A percentile compares a stretch with the other conserved stretches of the same genome.
phyloP scores from a whole-genome alignment of 768 basidiomycete genomes.

The Panaeolus cyanescens region DNA sequence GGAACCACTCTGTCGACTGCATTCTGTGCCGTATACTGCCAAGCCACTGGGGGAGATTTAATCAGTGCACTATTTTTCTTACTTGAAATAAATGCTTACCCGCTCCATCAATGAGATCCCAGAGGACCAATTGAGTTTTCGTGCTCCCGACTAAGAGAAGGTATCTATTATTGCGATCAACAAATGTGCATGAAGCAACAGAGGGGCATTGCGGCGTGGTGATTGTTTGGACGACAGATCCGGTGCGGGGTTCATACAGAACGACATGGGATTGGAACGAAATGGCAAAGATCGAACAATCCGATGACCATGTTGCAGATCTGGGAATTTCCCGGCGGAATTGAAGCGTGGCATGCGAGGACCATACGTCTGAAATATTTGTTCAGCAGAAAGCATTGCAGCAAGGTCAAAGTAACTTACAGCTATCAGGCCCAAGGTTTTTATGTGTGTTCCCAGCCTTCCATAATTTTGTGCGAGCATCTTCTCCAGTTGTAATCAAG shows the following conservation, averaged over 20 bases:
- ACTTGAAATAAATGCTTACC: slow-evolving; percentile 45
- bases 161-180: slow-evolving; percentile 73
- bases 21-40: slow-evolving; percentile 46
- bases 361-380: slow-evolving; percentile 66
- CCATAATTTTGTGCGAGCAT: slow-evolving; percentile 84
- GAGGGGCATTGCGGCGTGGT: slow-evolving; percentile 53
- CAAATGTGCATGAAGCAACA: slow-evolving; percentile 55
- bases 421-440: slow-evolving; percentile 17
- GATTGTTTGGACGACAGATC: slow-evolving; percentile 59
- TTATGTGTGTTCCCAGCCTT: slow-evolving; percentile 48
- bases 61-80: background rate
- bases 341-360: slow-evolving; percentile 68
- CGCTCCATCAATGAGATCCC: slow-evolving; percentile 68
- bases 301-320: slow-evolving; percentile 76
- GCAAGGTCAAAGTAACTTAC: slow-evolving; percentile 30
- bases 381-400: background rate
- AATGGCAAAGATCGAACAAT: slow-evolving; percentile 84
- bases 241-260: slow-evolving; percentile 73
- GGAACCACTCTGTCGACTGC: slow-evolving; percentile 49
- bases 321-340: slow-evolving; percentile 71
- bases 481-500: slow-evolving; percentile 75
- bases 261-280: slow-evolving; percentile 66
- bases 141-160: slow-evolving; percentile 50
- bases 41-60: slow-evolving; percentile 48
- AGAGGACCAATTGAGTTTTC: slow-evolving; percentile 54